Base-by-base conservation (phyloP, 164 flowering plant species). In the Stephania japonica region DNA sequence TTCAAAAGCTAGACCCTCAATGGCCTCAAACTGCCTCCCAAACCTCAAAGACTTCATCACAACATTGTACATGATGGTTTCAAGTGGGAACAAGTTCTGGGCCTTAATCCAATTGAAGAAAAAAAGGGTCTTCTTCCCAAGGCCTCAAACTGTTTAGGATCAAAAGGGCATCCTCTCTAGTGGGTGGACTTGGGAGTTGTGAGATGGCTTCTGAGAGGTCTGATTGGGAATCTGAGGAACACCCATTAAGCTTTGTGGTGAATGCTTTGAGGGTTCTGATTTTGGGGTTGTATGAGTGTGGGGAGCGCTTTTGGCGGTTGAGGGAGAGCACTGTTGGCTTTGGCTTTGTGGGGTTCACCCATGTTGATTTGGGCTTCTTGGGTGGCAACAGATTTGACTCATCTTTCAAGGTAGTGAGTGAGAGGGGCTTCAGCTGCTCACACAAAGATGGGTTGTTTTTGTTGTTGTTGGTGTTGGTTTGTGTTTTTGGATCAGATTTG, bases 301-400 rank as follows among this genome's bases (percentile, higher is more conserved):
- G 38, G 69, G 92, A 72, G 23, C 89, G 86, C 43, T 83, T 85
- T 12, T 95, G 99, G 78, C 97, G 84, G 56, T 86, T 91, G 0
- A 89, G 85, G 10, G 91, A 80, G 70, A 95, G 89, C 1, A 90
- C 96, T 1, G 93, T 82, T 70, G 83, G 92, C 76, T 80, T 90
- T 19, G 91, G 89, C 79, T 76, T 89, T 14, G 94, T 74, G 73
- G 98, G 99, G 77, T 95, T 95, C 71, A 91, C 89, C 99, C 99
- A 94, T 6, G 81, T 85, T 75, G 99, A 92, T 72, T 88, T 92
- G 1, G 94, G 97, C 79, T 89, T 90, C 9, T 75, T 79, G 77
- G 89, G 77, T 67, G 76, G 76, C n/a, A 67, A 65, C n/a, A 18
- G 7, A 19, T 21, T 16, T 47, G 59, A 32, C 56, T 70, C 67